These are phyloP conservation scores for Phytophthora ohioensis DNA, from an alignment of 352 stramenopile species.

Conservation along the genomic window DNA sequence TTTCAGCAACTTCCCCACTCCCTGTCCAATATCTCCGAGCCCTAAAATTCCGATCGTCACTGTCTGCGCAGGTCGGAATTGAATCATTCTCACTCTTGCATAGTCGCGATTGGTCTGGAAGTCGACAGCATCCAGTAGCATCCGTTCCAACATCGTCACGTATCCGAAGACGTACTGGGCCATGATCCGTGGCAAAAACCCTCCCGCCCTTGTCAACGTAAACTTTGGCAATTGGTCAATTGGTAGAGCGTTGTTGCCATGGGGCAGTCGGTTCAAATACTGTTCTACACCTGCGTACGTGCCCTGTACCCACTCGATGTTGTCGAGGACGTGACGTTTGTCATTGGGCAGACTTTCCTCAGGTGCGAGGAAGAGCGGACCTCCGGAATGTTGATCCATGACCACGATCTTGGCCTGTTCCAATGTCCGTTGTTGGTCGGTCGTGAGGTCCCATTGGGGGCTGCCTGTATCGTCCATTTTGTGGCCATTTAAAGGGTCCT, in stretches of 20 bases:
- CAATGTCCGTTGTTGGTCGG: slow-evolving; percentile 38
- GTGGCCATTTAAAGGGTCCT: slow-evolving; percentile 44
- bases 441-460: slow-evolving; percentile 40
- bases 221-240: slow-evolving; percentile 41
- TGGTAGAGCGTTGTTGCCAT: slow-evolving; percentile 9
- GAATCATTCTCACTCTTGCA: slow-evolving; percentile 43
- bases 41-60: slow-evolving; percentile 68
- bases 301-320: slow-evolving; percentile 70
- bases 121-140: slow-evolving; percentile 56
- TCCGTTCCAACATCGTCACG: slow-evolving; percentile 65
- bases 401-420: slow-evolving; percentile 42
- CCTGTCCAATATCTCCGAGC: slow-evolving; percentile 70
- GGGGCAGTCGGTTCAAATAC: slow-evolving; percentile 51
- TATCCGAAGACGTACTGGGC: slow-evolving; percentile 77
- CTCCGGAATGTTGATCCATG: slow-evolving; percentile 54
- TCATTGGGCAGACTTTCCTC: slow-evolving; percentile 34
- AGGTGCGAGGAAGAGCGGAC: slow-evolving; percentile 49
- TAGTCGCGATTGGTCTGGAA: slow-evolving; percentile 55
- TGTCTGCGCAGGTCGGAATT: slow-evolving; percentile 55
- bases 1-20: slow-evolving; percentile 58
- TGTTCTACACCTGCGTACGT: slow-evolving; percentile 76
- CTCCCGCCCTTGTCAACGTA: slow-evolving; percentile 61
- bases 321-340: slow-evolving; percentile 47
- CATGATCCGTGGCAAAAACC: slow-evolving; percentile 61
- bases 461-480: slow-evolving; percentile 25